Evolutionary conservation across 2,329 filamentous ascomycete species (phyloP), one percentile per base, ranked within the genome.

Genomic region (Coccinonectria pachysandricola): DNA sequence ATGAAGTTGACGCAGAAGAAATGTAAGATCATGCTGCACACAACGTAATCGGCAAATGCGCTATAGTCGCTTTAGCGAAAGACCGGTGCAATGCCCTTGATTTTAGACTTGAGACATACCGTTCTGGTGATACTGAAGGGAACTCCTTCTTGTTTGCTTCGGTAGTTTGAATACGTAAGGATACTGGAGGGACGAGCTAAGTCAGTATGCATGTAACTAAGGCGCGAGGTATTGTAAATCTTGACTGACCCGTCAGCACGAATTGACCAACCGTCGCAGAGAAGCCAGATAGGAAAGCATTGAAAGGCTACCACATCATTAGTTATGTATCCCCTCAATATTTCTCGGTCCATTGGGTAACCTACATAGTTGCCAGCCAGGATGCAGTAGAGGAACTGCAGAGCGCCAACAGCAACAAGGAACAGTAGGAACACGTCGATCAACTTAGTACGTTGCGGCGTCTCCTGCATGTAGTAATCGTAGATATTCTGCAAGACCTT

Each of bases 1-100:
- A 98, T 96, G 59, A 98, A 98, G 71, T 98, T 98, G 55, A 96
- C 77, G 61, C 87, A 95, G 69, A 98, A 98, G 64, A 96, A 94
- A 65, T 98, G 91, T 56, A 96, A 63, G 53, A 96, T 84, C 55
- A 98, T 57, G 57, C 87, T 95, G 54, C 88, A 91, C 45, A 95
- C 84, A 34, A 98, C 70, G 53, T 81, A 98, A 62, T 98, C 91
- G 51, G 91, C 87, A 57, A 98, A 98, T 19, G 91, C 88, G 55
- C 86, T 92, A 43, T 30, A n/a, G n/a, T n/a, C n/a, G n/a, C n/a
- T n/a, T n/a, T n/a, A n/a, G n/a, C n/a, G n/a, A n/a, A n/a, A n/a
- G n/a, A n/a, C n/a, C n/a, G n/a, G n/a, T n/a, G n/a, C n/a, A n/a
- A n/a, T n/a, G n/a, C n/a, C n/a, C n/a, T n/a, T n/a, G n/a, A n/a